phyloP scores from a whole-genome alignment of 2,329 filamentous ascomycete species.

The Penicillium capsulatum region DNA sequence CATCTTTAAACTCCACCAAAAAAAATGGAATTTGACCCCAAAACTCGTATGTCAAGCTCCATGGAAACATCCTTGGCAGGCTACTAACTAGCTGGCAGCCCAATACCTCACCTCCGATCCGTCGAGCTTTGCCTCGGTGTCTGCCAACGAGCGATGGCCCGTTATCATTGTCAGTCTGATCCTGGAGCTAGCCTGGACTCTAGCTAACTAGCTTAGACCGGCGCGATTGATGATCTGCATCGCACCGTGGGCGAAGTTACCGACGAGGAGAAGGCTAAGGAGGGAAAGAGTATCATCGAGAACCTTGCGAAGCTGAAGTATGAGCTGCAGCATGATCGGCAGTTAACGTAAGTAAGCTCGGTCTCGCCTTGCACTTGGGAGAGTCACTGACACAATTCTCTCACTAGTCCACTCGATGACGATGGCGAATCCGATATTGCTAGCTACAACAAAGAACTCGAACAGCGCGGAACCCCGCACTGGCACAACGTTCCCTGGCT shows the following conservation, averaged over 20 bases:
- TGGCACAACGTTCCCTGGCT: slow-evolving; percentile 90
- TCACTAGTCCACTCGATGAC: slow-evolving; percentile 63
- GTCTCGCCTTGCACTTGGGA: neutral
- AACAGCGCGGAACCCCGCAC: slow-evolving; percentile 64
- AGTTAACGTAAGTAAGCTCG: slow-evolving; percentile 59
- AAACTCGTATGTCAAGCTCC: slow-evolving; percentile 56
- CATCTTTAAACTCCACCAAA: slow-evolving; percentile 7
- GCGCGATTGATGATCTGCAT: slow-evolving; percentile 92
- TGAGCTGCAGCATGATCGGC: slow-evolving; percentile 84
- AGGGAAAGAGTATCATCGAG: slow-evolving; percentile 82
- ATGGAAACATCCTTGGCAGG: slow-evolving; percentile 8
- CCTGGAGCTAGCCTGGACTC: neutral
- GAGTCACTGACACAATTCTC: slow-evolving; percentile 1
- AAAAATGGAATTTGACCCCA: slow-evolving; percentile 68
- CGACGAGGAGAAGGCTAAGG: slow-evolving; percentile 58
- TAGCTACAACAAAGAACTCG: slow-evolving; percentile 80
- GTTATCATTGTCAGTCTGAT: slow-evolving; percentile 70
- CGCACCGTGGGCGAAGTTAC: slow-evolving; percentile 52
- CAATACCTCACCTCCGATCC: slow-evolving; percentile 75
- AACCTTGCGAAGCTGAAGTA: slow-evolving; percentile 83
- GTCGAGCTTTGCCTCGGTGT: slow-evolving; percentile 80
- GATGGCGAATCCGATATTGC: slow-evolving; percentile 73
- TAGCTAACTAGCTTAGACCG: slow-evolving; percentile 56
- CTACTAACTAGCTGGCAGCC: slow-evolving; percentile 47
- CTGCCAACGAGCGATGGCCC: slow-evolving; percentile 85